Evolutionary conservation across 805 yeast genomes (phyloP).

Genomic region (Jamesozyma rosinii): DNA sequence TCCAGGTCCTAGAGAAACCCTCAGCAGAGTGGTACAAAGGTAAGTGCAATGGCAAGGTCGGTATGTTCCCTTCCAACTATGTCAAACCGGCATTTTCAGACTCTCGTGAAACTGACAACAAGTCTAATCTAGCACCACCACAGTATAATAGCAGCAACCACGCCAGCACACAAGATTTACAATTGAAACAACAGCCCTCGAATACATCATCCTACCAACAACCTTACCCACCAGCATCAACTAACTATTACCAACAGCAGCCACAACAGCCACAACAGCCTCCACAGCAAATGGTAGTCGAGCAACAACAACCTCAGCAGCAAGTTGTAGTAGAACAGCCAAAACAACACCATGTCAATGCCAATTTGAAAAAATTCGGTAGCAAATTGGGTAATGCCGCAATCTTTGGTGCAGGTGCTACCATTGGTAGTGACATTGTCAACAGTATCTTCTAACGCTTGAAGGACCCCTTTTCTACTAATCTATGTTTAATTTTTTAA

Average conservation of each 20-base stretch:
- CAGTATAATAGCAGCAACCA: slow-evolving; percentile 3
- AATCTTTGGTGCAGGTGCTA: slow-evolving; percentile 92
- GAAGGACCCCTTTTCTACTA: background rate
- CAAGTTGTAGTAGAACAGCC: slow-evolving; percentile 27
- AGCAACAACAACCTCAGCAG: slow-evolving; percentile 7
- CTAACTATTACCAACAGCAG: slow-evolving; percentile 15
- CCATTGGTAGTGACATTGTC: slow-evolving; percentile 75
- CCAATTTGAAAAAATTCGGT: slow-evolving; percentile 52
- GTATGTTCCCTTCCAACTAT: slow-evolving; percentile 87
- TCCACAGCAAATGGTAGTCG: slow-evolving; percentile 29
- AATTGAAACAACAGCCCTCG: slow-evolving; percentile 5
- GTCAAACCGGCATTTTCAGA: slow-evolving; percentile 39
- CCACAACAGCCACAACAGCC: slow-evolving; percentile 30
- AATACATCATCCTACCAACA: slow-evolving; percentile 3
- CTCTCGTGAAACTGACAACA: slow-evolving; percentile 1
- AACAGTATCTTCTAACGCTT: slow-evolving; percentile 3
- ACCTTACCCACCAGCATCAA: slow-evolving; percentile 7
- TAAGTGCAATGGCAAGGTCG: slow-evolving; percentile 44
- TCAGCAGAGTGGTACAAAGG: slow-evolving; percentile 94
- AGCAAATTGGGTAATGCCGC: slow-evolving; percentile 85
- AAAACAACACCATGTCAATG: slow-evolving; percentile 24
- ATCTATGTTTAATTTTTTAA: background rate
- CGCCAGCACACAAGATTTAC: slow-evolving; percentile 1
- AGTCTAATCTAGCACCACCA: slow-evolving; percentile 16
- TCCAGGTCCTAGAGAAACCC: slow-evolving; percentile 61